These are phyloP conservation scores for Amauroascus verrucosus DNA, from an alignment of 2,329 filamentous ascomycete genomes.

Conservation along the genomic window DNA sequence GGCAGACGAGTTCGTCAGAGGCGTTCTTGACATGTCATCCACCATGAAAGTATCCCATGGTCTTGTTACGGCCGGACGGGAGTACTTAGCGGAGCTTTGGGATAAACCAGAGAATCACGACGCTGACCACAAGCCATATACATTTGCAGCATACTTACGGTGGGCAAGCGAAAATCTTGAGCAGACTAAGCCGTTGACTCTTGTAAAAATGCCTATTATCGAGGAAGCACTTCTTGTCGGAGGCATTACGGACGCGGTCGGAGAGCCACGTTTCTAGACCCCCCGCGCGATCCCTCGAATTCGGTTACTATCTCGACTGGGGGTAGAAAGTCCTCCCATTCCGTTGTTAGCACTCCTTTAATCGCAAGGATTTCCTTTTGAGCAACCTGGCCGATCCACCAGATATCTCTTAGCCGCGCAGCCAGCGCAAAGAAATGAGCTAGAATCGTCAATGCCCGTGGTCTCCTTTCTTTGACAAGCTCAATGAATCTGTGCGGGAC, in stretches of 20 bases:
- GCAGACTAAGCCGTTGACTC: not conserved
- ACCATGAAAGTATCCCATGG: slow-evolving; percentile 31
- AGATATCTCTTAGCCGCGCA: no score
- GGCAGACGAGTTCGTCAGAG: slow-evolving; percentile 23
- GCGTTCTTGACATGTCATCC: slow-evolving; percentile 25
- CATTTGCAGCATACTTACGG: slow-evolving; percentile 9
- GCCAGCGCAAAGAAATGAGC: no score
- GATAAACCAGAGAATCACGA: slow-evolving; percentile 24
- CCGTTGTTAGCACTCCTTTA: no score
- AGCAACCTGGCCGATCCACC: no score
- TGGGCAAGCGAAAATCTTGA: slow-evolving; percentile 12
- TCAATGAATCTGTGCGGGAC: no score
- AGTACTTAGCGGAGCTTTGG: slow-evolving; percentile 27
- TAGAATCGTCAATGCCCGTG: no score
- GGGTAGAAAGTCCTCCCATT: no score
- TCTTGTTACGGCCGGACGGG: slow-evolving; percentile 19
- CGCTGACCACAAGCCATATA: slow-evolving; percentile 21
- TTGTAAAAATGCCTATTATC: not conserved
- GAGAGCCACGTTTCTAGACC: no score
- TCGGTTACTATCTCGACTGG: no score
- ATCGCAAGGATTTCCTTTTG: no score
- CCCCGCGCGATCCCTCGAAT: no score
- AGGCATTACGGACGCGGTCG: not conserved
- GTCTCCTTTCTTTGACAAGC: no score
- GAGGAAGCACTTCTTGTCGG: not conserved